Evolutionary conservation across 306 rosid species (phyloP), one percentile per base, ranked within the genome.

Genomic region (Canavalia ensiformis): DNA sequence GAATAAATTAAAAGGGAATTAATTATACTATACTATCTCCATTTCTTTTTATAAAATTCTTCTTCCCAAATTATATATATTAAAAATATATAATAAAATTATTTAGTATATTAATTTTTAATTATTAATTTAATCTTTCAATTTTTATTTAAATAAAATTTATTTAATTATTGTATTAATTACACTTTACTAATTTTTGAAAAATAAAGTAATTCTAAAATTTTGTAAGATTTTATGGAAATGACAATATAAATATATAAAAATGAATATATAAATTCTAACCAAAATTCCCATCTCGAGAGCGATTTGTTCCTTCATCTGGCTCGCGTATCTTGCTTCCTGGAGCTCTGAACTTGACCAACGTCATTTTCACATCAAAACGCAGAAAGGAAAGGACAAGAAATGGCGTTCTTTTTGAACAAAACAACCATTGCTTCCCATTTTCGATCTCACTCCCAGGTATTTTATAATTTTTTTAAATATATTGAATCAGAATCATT

Each of bases 371-470:
- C 31, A 6, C 51, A 54, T 63, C 79, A 8, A 72, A 39, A 7
- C 34, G 13, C 49, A 33, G 5, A 42, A n/a, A 9, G 3, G 33
- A 57, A 25, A 18, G 25, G 25, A 0, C 25, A 18, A 18, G 57
- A 29, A 49, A 95, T 95, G 99, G 97, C 98, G 25, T 93, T 90
- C 88, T 76, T 93, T 13, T 82, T 93, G 59, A 88, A 81, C 85
- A 89, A 82, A 62, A 85, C 97, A 25, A 7, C 81, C 54, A 29
- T 95, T 29, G 87, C 92, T 54, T 90, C 95, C 12, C 94, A 74
- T 73, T 59, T 92, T 67, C 92, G 90, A 69, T 85, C 97, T 85
- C 90, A 85, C 12, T 74, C 86, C 28, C 91, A 89, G 91, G 93
- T 90, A 46, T 45, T 45, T 39, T 4, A 1, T 10, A 2, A 50